Evolutionary conservation across 257 asterid species (phyloP).

Genomic region (Knoxia roxburghii): DNA sequence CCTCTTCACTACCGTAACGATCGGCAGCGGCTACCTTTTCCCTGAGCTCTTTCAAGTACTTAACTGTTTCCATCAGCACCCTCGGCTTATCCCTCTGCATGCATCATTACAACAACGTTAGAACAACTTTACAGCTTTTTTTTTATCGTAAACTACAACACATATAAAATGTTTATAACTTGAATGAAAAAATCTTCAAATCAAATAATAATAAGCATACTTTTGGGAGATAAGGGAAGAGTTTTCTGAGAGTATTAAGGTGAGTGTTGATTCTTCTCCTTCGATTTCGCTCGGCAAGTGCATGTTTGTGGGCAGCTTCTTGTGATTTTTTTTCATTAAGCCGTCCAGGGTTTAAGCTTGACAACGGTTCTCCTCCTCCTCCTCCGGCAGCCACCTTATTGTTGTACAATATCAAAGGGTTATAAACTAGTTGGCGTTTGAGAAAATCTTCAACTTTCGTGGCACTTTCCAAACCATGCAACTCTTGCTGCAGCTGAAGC

Average conservation of each 20-base stretch:
- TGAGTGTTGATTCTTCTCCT: conserved; percentile 36
- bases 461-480: neutral
- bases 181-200: too few relatives aligned
- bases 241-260: conserved; percentile 27
- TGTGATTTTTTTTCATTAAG: conserved; percentile 18
- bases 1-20: neutral
- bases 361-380: neutral
- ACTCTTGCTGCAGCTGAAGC: conserved; percentile 11
- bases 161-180: too few relatives aligned
- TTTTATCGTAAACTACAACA: too few relatives aligned
- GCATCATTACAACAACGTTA: neutral
- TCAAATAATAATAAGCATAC: conserved; percentile 7
- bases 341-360: conserved; percentile 3
- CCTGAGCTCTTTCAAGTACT: conserved; percentile 25
- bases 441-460: neutral
- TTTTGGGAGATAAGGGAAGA: conserved; percentile 34
- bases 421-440: neutral
- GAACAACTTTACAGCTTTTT: too few relatives aligned
- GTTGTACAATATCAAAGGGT: neutral
- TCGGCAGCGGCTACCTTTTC: conserved; percentile 17
- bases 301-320: conserved; percentile 31
- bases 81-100: conserved; percentile 34
- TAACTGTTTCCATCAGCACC: conserved; percentile 32
- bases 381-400: neutral
- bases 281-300: conserved; percentile 30